Evolutionary conservation across 2,329 filamentous ascomycete species (phyloP), one percentile per base, ranked within the genome.

Genomic region (Calonectria pseudoreteaudii): DNA sequence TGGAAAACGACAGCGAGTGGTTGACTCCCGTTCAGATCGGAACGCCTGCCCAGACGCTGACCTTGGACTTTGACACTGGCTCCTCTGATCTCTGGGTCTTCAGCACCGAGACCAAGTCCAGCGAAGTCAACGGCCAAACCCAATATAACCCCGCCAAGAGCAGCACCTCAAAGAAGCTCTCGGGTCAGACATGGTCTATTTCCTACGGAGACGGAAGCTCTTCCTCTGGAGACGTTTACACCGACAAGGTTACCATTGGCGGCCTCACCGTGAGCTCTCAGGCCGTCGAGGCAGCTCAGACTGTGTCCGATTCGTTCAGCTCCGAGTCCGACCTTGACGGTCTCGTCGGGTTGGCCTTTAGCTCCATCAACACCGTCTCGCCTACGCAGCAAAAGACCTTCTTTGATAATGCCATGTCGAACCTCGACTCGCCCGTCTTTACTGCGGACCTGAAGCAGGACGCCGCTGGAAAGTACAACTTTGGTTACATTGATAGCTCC

Each of bases 391-490:
- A 88, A 70, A 85, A 84, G 62, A 88, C 86, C 0, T 88, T 88
- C 64, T 86, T 86, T 50, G 85, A 83, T 31, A 86, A 79, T 18
- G 79, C 80, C 16, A 71, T 71, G 36, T 49, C 68, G 0, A 50
- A 68, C 13, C 78, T 83, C 31, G 70, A 75, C 4, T 28, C 71
- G 20, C 72, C 75, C 2, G 85, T 96, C 30, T 94, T 96, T 84
- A 94, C 93, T 0, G 93, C 92, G 18, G 90, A 93, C 74, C 87
- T 96, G 41, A 90, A 90, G 78, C 88, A 90, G 75, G 87, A 82
- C n/a, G 77, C 79, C 5, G 74, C 82, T 3, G 94, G 94, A 47
- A 88, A 90, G 53, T 96, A 95, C 85, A 92, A 94, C 79, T 96
- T 96, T 81, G 94, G 94, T 73, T 88, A 85, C 75, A 92, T 96